Conservation (phyloP, 78 protist genomes). For the Corallochytrium limacisporum region DNA sequence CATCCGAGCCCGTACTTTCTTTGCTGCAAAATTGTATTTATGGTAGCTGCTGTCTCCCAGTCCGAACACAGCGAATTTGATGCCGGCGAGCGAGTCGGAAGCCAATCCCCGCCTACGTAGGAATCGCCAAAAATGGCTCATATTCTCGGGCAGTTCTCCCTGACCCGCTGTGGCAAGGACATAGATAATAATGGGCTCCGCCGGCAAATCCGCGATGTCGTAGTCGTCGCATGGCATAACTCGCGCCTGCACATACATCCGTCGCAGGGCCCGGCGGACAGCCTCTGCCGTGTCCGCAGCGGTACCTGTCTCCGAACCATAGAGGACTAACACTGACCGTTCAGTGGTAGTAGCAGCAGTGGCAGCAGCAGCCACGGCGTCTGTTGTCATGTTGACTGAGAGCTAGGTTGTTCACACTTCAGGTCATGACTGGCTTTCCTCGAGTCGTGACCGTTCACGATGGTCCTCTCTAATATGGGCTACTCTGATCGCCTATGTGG, state of each 20-base stretch:
- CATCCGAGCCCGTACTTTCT: constrained; percentile 13
- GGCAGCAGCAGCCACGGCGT: no score
- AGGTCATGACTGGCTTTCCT: no score
- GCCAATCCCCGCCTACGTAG: constrained; percentile 7
- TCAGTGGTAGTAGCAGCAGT: no score
- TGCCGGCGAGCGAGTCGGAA: neutral
- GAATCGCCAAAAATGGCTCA: constrained; percentile 22
- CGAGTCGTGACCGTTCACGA: no score
- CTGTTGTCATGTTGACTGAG: no score
- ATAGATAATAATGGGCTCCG: neutral
- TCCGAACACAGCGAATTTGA: constrained; percentile 25
- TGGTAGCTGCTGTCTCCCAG: constrained; percentile 37
- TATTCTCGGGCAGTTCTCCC: constrained; percentile 30
- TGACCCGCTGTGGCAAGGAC: constrained; percentile 37
- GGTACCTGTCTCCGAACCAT: constrained; percentile 38
- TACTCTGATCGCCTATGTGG: no score
- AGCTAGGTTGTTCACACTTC: no score
- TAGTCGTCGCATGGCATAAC: constrained; percentile 4
- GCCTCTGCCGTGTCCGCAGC: constrained; percentile 45
- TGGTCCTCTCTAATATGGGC: no score
- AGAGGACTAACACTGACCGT: no score
- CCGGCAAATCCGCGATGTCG: neutral
- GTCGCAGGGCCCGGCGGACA: constrained; percentile 12
- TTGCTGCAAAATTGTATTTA: constrained; percentile 24
- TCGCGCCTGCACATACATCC: neutral